Evolutionary conservation across 148 eudicot species (phyloP).

Genomic region (Cornus kousa): DNA sequence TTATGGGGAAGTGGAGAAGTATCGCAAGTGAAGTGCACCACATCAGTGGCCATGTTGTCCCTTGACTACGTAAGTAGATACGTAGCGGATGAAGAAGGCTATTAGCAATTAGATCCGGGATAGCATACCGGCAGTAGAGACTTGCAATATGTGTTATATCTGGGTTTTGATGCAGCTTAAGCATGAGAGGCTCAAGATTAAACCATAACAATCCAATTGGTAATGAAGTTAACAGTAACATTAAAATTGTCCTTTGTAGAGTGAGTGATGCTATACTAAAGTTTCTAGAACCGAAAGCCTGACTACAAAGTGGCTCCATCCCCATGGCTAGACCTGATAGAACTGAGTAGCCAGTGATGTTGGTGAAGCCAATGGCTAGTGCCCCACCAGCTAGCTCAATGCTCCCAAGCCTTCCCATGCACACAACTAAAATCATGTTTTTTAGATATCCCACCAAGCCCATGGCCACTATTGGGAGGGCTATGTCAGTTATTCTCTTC

Average conservation of each 20-base stretch:
- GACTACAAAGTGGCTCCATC: conserved; percentile 93
- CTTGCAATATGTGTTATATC: conserved; percentile 62
- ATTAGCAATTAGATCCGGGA: conserved; percentile 78
- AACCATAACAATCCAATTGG: conserved; percentile 74
- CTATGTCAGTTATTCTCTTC: conserved; percentile 59
- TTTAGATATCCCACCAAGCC: conserved; percentile 62
- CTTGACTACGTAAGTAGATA: conserved; percentile 68
- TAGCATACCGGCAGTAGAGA: conserved; percentile 61
- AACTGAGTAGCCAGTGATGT: conserved; percentile 83
- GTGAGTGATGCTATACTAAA: conserved; percentile 40
- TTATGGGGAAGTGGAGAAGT: conserved; percentile 59
- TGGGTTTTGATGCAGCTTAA: conserved; percentile 60
- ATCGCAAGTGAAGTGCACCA: conserved; percentile 66
- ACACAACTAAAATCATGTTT: conserved; percentile 69
- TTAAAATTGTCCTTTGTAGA: conserved; percentile 52
- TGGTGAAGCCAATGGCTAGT: conserved; percentile 85
- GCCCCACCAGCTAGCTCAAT: conserved; percentile 87
- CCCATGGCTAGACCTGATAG: conserved; percentile 84
- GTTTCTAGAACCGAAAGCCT: conserved; percentile 74
- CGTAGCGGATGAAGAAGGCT: conserved; percentile 83
- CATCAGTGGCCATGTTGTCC: conserved; percentile 74
- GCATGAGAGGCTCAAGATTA: conserved; percentile 67
- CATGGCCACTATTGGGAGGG: conserved; percentile 68
- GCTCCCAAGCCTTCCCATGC: conserved; percentile 81
- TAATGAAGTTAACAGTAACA: conserved; percentile 52